These are phyloP conservation scores for Aspergillus ibericus DNA, from an alignment of 2,329 filamentous ascomycete species.

Conservation along the genomic window DNA sequence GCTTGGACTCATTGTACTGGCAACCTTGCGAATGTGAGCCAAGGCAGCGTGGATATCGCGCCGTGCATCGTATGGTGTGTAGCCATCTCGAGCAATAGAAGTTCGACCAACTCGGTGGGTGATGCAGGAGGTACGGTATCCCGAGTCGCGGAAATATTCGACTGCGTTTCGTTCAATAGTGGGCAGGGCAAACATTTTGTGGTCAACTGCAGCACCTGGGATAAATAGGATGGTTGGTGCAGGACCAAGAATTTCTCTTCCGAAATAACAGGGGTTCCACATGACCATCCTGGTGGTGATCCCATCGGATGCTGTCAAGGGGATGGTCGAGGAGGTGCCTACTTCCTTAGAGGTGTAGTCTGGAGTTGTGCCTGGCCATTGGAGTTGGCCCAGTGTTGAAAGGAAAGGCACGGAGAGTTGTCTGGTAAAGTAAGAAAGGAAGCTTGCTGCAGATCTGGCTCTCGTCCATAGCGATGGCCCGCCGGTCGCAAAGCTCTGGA, in stretches of 20 bases:
- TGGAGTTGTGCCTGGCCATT: background rate
- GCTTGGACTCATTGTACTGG: background rate
- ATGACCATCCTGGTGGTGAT: slow-evolving; percentile 4
- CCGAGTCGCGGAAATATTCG: background rate
- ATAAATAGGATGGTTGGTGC: slow-evolving; percentile 1
- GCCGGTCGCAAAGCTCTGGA: background rate
- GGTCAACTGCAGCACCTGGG: slow-evolving; percentile 4
- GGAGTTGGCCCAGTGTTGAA: background rate
- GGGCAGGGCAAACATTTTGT: slow-evolving; percentile 1
- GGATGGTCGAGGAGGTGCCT: background rate
- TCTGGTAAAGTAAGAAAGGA: background rate
- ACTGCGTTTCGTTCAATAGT: slow-evolving; percentile 1
- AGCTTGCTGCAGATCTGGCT: background rate
- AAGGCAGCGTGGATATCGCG: slow-evolving; percentile 15
- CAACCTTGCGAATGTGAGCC: slow-evolving; percentile 7
- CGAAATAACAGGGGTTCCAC: background rate
- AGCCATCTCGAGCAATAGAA: slow-evolving; percentile 1
- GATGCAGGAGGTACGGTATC: slow-evolving; percentile 2
- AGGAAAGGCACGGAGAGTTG: background rate
- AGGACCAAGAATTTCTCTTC: background rate
- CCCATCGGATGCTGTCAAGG: slow-evolving; percentile 1
- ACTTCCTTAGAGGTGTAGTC: background rate
- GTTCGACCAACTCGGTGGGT: slow-evolving; percentile 1
- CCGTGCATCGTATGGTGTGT: slow-evolving; percentile 1
- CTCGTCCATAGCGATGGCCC: background rate